Conservation (phyloP, 2,329 filamentous ascomycete species). For the Claviceps sorghi region DNA sequence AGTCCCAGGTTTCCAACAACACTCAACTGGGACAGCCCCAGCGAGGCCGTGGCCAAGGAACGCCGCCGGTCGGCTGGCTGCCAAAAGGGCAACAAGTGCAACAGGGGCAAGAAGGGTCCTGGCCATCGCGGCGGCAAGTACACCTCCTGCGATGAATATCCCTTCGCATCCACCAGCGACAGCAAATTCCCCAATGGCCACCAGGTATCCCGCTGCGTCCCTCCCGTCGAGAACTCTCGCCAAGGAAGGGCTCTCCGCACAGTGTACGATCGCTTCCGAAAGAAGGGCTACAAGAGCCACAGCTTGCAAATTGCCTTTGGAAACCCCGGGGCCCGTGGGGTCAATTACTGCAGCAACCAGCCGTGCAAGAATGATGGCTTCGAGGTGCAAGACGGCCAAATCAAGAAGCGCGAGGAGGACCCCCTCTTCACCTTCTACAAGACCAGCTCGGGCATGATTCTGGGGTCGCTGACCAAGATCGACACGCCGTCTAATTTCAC, state of each 20-base stretch:
- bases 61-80: conserved; percentile 6
- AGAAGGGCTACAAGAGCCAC: not conserved
- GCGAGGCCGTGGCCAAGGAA: not conserved
- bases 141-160: conserved; percentile 10
- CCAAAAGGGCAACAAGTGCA: conserved; percentile 7
- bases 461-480: conserved; percentile 6
- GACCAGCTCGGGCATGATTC: conserved; percentile 8
- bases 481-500: conserved; percentile 7
- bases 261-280: not conserved
- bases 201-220: conserved; percentile 11
- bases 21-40: not conserved
- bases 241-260: conserved; percentile 5
- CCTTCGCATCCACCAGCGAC: conserved; percentile 7
- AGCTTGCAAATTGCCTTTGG: conserved; percentile 5
- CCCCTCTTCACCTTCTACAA: conserved; percentile 9
- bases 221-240: conserved; percentile 4
- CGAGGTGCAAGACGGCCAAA: conserved; percentile 8
- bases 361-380: conserved; percentile 10
- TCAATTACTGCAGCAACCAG: conserved; percentile 10
- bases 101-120: conserved; percentile 3
- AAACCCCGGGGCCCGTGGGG: conserved; percentile 6
- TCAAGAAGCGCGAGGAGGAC: conserved; percentile 5
- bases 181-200: conserved; percentile 5
- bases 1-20: not conserved
- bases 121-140: conserved; percentile 6